These are phyloP conservation scores for Colletotrichum acutatum DNA, from an alignment of 2,329 filamentous ascomycete genomes.

Conservation along the genomic window DNA sequence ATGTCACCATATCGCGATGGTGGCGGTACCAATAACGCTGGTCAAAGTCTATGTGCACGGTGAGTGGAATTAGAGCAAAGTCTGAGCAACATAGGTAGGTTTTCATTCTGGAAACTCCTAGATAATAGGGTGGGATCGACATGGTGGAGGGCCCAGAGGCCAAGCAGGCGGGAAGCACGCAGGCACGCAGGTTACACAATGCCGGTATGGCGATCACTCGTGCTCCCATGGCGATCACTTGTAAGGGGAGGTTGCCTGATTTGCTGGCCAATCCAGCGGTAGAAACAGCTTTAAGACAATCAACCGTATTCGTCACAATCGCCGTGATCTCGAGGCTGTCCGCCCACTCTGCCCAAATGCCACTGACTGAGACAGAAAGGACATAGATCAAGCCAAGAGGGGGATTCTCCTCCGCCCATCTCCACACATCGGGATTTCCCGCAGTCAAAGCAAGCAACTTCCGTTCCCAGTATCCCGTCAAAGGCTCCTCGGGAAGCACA, in stretches of 20 bases:
- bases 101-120: not conserved
- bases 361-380: constrained; percentile 3
- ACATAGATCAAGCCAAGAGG: constrained; percentile 13
- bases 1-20: too few species aligned
- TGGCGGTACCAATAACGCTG: not conserved
- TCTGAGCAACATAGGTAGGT: not conserved
- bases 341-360: not conserved
- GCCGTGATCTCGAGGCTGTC: not conserved
- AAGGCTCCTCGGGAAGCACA: constrained; percentile 61
- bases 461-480: constrained; percentile 61
- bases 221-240: not conserved
- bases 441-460: constrained; percentile 57
- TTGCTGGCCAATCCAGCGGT: not conserved
- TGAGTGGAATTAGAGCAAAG: not conserved
- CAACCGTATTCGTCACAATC: not conserved
- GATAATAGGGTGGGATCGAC: not conserved
- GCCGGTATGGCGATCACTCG: constrained; percentile 3
- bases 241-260: not conserved
- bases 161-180: too few species aligned
- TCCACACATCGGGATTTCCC: constrained; percentile 54
- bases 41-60: not conserved
- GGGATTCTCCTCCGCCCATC: constrained; percentile 7
- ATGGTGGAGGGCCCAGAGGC: not conserved
- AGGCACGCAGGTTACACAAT: not conserved
- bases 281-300: not conserved